Base-by-base conservation (phyloP, 2,329 filamentous ascomycete species). In the Tolypocladium amazonense region DNA sequence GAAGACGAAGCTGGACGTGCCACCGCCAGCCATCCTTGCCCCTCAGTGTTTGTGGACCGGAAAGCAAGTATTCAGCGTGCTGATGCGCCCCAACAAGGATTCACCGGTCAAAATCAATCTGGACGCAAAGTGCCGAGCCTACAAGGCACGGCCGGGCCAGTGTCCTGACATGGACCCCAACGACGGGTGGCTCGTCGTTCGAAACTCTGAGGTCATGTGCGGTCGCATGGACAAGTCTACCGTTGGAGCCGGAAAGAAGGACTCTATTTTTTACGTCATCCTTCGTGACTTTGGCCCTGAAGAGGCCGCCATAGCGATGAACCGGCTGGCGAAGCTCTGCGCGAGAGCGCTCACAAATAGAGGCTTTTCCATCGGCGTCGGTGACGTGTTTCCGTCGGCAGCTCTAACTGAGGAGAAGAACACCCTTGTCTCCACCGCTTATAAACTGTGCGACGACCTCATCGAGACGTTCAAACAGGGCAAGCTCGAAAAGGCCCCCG, bases 211-310 rank as follows among this genome's bases (percentile, higher is more conserved):
- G 72, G 87, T 97, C 62, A 96, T 99, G 90, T 97, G 93, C 70
- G 94, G 94, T 62, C 84, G 88, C 61, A 97, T 97, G 92, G 94
- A 99, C 78, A 99, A 99, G 75, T 89, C 90, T 1, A 97, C 92
- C 0, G 90, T 99, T n/a, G 94, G 94, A 66, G 87, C 90, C 7
- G 94, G 94, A 67, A 97, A 97, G 79, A 99, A 99, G 71, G 93
- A 96, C 71, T 97, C 92, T 0, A 87, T 99, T 25, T 99, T 97
- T 70, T 99, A 97, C 69, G 89, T 97, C 60, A 93, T 99, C 70
- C 84, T 97, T 66, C 85, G 94, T 78, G 94, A 99, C 76, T 99
- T 89, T 67, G 94, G 94, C 0, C 90, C 92, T 1, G 89, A 96
- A 59, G 87, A 90, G 60, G 92, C 94, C 9, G 92, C 93, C 0